These are phyloP conservation scores for Urochloa ruziziensis DNA, from an alignment of 176 grass and related monocot species.

Conservation along the genomic window DNA sequence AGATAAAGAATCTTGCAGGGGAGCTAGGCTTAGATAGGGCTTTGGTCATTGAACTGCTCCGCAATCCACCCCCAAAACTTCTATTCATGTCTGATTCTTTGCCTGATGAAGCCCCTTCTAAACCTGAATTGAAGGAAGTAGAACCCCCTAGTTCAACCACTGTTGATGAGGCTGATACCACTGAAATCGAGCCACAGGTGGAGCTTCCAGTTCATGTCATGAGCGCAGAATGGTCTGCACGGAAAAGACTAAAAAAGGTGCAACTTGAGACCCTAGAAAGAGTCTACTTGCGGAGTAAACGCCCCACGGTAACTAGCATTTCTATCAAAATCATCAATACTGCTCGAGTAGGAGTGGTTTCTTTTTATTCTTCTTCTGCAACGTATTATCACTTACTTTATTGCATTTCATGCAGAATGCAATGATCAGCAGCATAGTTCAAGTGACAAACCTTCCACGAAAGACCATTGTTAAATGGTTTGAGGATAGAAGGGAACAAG, in stretches of 20 bases:
- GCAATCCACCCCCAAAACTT: constrained; percentile 90
- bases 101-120: constrained; percentile 61
- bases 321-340: constrained; percentile 20
- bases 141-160: constrained; percentile 28
- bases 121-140: constrained; percentile 42
- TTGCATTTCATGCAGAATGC: constrained; percentile 61
- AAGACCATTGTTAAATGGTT: constrained; percentile 89
- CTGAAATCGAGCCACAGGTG: constrained; percentile 37
- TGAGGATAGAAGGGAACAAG: constrained; percentile 74
- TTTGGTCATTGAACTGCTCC: constrained; percentile 77
- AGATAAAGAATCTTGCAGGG: constrained; percentile 92
- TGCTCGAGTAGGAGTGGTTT: not conserved
- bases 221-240: constrained; percentile 49
- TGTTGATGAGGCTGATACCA: constrained; percentile 29
- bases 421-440: constrained; percentile 89
- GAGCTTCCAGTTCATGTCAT: constrained; percentile 63
- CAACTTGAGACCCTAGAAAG: constrained; percentile 79
- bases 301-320: constrained; percentile 68
- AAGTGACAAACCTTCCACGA: constrained; percentile 85
- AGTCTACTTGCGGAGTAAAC: constrained; percentile 77
- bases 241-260: constrained; percentile 81
- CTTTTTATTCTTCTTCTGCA: not conserved
- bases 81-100: constrained; percentile 88
- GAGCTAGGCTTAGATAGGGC: constrained; percentile 80
- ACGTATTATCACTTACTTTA: constrained; percentile 4